Base-by-base conservation (phyloP, 768 basidiomycete species). In the Clavaria fumosa region DNA sequence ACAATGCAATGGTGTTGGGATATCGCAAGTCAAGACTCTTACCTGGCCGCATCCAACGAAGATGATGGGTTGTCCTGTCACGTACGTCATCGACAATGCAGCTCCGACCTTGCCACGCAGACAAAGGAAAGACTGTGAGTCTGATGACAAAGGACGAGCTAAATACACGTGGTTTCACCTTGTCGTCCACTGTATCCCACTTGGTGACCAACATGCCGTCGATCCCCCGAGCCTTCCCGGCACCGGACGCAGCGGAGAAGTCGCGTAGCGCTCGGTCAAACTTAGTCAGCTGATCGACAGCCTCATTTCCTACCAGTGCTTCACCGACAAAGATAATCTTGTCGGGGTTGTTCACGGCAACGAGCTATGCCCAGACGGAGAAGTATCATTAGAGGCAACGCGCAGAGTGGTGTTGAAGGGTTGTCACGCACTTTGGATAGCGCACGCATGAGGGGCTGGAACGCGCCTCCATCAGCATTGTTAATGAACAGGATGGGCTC, bases 141-240 rank as follows among this genome's bases (percentile, higher is more conserved):
- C 12, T 21, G 15, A 9, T n/a, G 21, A 22, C 28, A 28, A 9
- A 32, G n/a, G 18, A 26, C 15, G 14, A 21, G 11, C 34, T 20
- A 40, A 3, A 22, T 19, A 20, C 2, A 9, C 27, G 20, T 26
- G 17, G 23, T 55, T 69, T 38, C 39, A 83, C 91, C 72, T 91
- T 91, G 60, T 91, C 88, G 50, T 90, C 88, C 15, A 97, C 95
- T 1, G 93, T 97, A 51, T 99, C 95, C 80, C 95, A 97, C 58
- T 99, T 99, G 22, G 95, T 99, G 41, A 99, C 75, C 31, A 99
- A 65, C 81, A 95, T 97, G 18, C 93, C 95, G 53, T 99, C 95
- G 43, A 99, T 93, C 4, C 95, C 95, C 15, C 95, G 74, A 34
- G 79, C 79, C 53, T 75, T 75, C 12, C 73, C 73, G 20, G 63